These are phyloP conservation scores for Schizothecium vesticola DNA, from an alignment of 495 filamentous ascomycete genomes.

Conservation along the genomic window DNA sequence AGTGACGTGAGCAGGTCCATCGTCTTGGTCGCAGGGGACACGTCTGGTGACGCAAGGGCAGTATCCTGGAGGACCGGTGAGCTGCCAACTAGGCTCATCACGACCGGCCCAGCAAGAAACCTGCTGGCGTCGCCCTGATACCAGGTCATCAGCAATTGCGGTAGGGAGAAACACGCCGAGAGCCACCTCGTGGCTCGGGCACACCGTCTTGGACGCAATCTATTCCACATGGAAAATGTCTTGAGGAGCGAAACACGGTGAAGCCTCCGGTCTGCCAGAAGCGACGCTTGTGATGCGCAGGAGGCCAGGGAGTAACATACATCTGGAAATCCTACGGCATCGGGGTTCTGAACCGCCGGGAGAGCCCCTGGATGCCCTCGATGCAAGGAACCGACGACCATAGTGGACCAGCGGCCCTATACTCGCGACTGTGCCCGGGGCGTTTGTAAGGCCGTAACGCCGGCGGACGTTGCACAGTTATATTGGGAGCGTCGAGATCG, in stretches of 20 bases:
- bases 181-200: not conserved
- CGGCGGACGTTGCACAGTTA: conserved; percentile 14
- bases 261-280: not conserved
- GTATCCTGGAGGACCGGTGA: not conserved
- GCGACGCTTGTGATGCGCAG: not conserved
- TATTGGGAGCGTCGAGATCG: conserved; percentile 6
- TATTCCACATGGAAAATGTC: not conserved
- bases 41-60: not conserved
- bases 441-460: conserved; percentile 25
- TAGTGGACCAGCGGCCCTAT: not conserved
- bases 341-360: not conserved
- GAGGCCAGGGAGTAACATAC: not conserved
- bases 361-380: not conserved
- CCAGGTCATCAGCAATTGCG: not conserved
- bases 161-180: not conserved
- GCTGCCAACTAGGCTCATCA: not conserved
- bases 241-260: not conserved
- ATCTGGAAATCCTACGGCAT: not conserved
- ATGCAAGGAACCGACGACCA: not conserved
- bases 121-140: not conserved
- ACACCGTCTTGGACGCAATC: not conserved
- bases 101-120: not conserved
- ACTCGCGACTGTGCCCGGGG: not conserved
- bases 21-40: not conserved
- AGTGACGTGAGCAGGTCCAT: not conserved